Base-by-base conservation (phyloP, 2,329 filamentous ascomycete genomes). In the Pezicula carpinea region DNA sequence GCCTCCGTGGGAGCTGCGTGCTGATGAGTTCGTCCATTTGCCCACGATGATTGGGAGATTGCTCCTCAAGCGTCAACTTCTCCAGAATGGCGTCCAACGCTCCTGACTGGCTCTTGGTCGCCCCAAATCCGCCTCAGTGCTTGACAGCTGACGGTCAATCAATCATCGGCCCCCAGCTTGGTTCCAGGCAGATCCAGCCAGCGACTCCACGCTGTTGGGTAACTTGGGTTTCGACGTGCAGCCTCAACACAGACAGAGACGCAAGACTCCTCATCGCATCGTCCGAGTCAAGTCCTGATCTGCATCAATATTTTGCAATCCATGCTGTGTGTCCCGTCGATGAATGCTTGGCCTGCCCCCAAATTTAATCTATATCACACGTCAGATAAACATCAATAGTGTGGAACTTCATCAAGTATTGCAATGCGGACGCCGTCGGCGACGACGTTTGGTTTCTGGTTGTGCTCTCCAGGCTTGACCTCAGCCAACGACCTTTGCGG, bases 331-430 rank as follows among this genome's bases (percentile, higher is more conserved):
- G 26, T 29, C 26, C 26, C 26, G 26, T 29, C 26, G 26, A 29
- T 29, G 26, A 29, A 29, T 4, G 26, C 26, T 29, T 29, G 26
- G 26, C 26, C 13, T 29, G 32, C 39, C 48, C 35, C 39, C 19
- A 46, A 45, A 49, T 55, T 57, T 29, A 55, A 57, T 59, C 29
- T 57, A 57, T 46, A 51, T 53, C 49, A 54, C 19, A 57, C 54
- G 34, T 36, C 49, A 34, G 33, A 44, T 41, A 33, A 42, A 48
- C 49, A 44, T 44, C 42, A 46, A 45, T 44, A 45, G 43, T 44
- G 46, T 34, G 35, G 47, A 43, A 48, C 47, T 29, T 34, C 26
- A 29, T 11, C n/a, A n/a, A 29, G 13, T 29, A 26, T 5, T 23
- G 23, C 23, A 26, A 26, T 10, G 26, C 7, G 13, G 13, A 29